A percentile compares a stretch with the other conserved stretches of the same genome.
Conservation (phyloP, 805 yeast genomes). For the Komagataella ulmi region DNA sequence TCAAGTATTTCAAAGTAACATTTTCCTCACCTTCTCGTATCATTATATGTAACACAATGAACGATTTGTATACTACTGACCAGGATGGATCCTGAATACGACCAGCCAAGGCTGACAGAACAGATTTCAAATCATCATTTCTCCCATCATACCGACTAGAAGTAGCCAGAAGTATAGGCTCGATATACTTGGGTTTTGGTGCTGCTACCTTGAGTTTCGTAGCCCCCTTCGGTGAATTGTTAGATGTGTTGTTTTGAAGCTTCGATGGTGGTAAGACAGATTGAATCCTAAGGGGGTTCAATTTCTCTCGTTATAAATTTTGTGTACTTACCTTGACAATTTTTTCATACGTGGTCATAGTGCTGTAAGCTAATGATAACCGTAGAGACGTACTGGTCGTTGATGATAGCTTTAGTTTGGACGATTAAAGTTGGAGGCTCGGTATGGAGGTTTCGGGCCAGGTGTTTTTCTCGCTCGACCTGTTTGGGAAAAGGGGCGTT, state of each 20-base stretch:
- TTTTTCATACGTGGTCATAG: constrained; percentile 57
- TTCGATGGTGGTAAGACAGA: neutral
- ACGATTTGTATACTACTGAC: constrained; percentile 81
- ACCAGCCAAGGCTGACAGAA: constrained; percentile 48
- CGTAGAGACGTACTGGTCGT: neutral
- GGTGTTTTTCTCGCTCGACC: neutral
- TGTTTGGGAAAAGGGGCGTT: neutral
- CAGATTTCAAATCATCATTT: constrained; percentile 45
- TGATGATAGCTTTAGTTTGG: neutral
- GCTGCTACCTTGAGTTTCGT: constrained; percentile 78
- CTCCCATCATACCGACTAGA: constrained; percentile 25
- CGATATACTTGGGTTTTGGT: constrained; percentile 94
- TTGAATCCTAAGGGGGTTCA: neutral
- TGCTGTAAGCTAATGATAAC: neutral
- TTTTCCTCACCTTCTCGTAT: constrained; percentile 82
- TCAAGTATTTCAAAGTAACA: constrained; percentile 55
- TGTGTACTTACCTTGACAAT: constrained; percentile 42
- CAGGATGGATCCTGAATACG: constrained; percentile 74
- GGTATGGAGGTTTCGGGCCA: neutral
- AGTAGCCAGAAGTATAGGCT: constrained; percentile 74
- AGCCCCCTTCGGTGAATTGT: constrained; percentile 32
- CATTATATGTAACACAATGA: constrained; percentile 81
- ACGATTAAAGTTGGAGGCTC: neutral
- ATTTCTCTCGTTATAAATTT: constrained; percentile 9
- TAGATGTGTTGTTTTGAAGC: neutral